A percentile compares a stretch with the other conserved stretches of the same genome.
These are phyloP conservation scores for Coprinopsis cinerea DNA, from an alignment of 768 basidiomycete genomes.

Conservation along the genomic window DNA sequence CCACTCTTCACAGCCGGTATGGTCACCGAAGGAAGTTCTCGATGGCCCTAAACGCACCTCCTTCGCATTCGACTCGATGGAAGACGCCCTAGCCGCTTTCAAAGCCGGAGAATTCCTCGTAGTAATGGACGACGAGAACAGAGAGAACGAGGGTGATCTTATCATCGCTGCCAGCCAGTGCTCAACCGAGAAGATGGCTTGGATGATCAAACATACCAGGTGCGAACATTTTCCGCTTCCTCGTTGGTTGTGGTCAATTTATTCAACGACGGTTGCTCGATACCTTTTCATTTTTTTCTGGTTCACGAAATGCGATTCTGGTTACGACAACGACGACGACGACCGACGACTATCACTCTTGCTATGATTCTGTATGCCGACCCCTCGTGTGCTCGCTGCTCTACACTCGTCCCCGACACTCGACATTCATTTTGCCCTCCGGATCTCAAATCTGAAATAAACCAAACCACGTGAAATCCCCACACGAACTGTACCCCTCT, in stretches of 20 bases:
- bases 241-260: too few species aligned
- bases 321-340: too few species aligned
- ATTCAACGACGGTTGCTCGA: too few species aligned
- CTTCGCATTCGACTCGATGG: conserved; percentile 76
- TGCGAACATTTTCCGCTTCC: too few species aligned
- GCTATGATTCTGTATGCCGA: conserved; percentile 8
- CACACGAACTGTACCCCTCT: neutral
- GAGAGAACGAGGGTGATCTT: conserved; percentile 97
- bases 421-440: neutral
- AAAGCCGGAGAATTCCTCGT: conserved; percentile 84
- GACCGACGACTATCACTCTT: too few species aligned
- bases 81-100: conserved; percentile 74
- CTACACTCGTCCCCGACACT: neutral
- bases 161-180: conserved; percentile 81
- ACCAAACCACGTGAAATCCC: too few species aligned
- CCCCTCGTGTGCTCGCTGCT: neutral
- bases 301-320: too few species aligned
- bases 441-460: neutral
- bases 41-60: conserved; percentile 25
- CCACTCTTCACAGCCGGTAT: conserved; percentile 14
- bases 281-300: too few species aligned
- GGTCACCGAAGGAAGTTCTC: conserved; percentile 30
- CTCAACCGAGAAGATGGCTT: conserved; percentile 97
- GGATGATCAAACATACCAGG: conserved; percentile 98
- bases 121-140: conserved; percentile 93